These are phyloP conservation scores for Metschnikowia bowlesiae DNA, from an alignment of 805 yeast species.

Conservation along the genomic window DNA sequence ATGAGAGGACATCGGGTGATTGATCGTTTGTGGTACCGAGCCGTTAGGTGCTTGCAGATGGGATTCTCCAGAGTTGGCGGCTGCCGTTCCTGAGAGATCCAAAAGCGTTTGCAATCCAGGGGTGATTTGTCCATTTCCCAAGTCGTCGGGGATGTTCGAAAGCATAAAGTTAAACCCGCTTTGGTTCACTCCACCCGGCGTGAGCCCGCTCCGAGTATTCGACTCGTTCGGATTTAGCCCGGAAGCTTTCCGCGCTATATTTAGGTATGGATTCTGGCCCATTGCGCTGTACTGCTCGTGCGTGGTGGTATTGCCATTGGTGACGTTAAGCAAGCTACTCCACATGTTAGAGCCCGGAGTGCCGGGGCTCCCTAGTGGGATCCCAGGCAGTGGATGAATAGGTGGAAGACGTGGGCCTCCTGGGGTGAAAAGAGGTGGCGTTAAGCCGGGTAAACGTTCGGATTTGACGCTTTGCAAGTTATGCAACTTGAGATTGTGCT, in stretches of 20 bases:
- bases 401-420: constrained; percentile 60
- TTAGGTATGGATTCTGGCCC: constrained; percentile 13
- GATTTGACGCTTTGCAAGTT: constrained; percentile 26
- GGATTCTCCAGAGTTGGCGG: background rate
- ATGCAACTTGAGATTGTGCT: constrained; percentile 32
- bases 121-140: constrained; percentile 43
- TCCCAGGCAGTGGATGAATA: constrained; percentile 43
- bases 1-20: background rate
- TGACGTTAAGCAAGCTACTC: constrained; percentile 44
- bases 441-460: constrained; percentile 30
- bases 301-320: constrained; percentile 20
- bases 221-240: constrained; percentile 79
- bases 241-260: constrained; percentile 38
- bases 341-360: constrained; percentile 50
- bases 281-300: constrained; percentile 6
- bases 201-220: constrained; percentile 62
- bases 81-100: constrained; percentile 22
- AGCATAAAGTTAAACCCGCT: constrained; percentile 33
- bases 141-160: constrained; percentile 33
- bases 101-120: constrained; percentile 44
- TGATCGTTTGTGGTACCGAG: background rate
- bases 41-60: background rate
- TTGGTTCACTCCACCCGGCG: constrained; percentile 47
- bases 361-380: constrained; percentile 39
- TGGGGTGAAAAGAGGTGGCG: constrained; percentile 53